Evolutionary conservation across 768 basidiomycete genomes (phyloP), one percentile per base, ranked within the genome.

Genomic region (Auriscalpium orientale): DNA sequence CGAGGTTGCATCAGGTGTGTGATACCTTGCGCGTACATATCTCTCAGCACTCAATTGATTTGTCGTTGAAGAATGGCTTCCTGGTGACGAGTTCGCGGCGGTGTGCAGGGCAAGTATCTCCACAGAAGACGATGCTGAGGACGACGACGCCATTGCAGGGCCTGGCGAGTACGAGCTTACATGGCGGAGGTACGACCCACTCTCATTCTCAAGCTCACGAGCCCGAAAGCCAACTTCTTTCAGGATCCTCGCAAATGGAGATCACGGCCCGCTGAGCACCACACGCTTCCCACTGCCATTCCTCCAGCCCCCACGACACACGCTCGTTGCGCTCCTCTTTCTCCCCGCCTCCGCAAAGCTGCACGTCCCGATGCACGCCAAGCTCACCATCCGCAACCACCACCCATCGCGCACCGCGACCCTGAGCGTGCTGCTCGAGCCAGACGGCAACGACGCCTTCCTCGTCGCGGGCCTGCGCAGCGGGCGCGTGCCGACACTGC

Each of bases 381-480:
- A 76, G 50, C 67, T 87, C 50, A 78, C 73, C 58, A 68, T 89
- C 56, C 81, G 92, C 65, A 91, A 91, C 67, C 71, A 79, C 54
- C 78, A 85, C 57, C 75, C 79, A 3, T 73, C 74, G 8, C 79
- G 83, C 37, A 81, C 90, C 2, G 86, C 87, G 0, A 84, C 84
- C 59, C 69, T 95, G 36, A 74, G 80, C 11, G 76, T 93, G 9
- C 81, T 85, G 36, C 75, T 94, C 33, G 92, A 95, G 53, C 76
- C 83, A 1, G 84, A 86, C 57, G 58, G 71, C 0, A 70, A 78
- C 12, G 89, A 90, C 44, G 76, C 78, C n/a, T 95, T 97, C 68
- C 82, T 94, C 15, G 81, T 93, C 45, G 80, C 89, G 3, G 94
- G 95, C 0, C 66, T 88, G 37, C 75, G 89, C 48, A 79, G 74